These are phyloP conservation scores for Exsudoporus frostii DNA, from an alignment of 768 basidiomycete genomes.

Conservation along the genomic window DNA sequence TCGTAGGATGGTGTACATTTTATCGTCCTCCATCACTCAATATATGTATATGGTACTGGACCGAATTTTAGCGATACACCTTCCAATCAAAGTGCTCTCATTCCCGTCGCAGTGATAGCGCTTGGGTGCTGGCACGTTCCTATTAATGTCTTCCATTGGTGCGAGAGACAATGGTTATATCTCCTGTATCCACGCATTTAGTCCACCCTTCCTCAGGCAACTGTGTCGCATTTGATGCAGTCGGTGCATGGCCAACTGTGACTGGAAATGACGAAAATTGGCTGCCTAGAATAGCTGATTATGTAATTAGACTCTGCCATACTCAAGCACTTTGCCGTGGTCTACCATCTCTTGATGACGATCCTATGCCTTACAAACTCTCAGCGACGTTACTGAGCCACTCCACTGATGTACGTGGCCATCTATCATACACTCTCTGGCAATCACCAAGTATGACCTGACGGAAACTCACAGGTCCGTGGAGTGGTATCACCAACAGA, in stretches of 20 bases:
- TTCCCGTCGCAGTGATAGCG: no score
- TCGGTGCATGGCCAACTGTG: no score
- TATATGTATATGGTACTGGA: no score
- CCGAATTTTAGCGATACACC: not conserved
- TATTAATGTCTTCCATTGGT: no score
- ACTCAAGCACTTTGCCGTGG: no score
- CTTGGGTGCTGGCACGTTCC: no score
- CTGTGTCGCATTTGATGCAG: no score
- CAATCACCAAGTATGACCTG: constrained; percentile 9
- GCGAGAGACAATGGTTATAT: no score
- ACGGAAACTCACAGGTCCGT: constrained; percentile 61
- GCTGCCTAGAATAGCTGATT: not conserved
- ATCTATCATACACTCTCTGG: not conserved
- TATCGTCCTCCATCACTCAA: not conserved
- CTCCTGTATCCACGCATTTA: no score
- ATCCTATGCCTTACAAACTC: constrained; percentile 67
- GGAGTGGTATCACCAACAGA: constrained; percentile 74
- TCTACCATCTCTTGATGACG: not conserved
- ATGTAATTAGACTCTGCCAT: not conserved
- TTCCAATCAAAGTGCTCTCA: no score
- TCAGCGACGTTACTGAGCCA: constrained; percentile 71
- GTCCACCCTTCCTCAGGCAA: no score
- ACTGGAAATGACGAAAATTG: no score
- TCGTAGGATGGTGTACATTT: constrained; percentile 85
- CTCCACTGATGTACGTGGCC: constrained; percentile 62